These are phyloP conservation scores for Stephanodiscus triporus DNA, from an alignment of 108 stramenopile species.

Conservation along the genomic window DNA sequence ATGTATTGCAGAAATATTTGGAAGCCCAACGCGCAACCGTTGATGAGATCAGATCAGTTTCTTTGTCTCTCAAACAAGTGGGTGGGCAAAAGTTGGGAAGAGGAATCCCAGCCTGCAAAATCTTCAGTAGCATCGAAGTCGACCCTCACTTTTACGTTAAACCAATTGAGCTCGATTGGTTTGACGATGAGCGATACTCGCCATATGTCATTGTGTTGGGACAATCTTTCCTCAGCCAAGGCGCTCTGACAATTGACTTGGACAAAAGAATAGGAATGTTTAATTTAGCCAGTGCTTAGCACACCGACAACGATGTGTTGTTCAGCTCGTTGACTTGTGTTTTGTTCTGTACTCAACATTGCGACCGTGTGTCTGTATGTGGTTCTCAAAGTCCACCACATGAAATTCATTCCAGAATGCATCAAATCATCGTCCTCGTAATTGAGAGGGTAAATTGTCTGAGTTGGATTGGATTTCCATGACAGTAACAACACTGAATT, in stretches of 20 bases:
- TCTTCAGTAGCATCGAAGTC: slow-evolving; percentile 22
- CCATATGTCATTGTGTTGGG: slow-evolving; percentile 51
- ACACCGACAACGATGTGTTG: background rate
- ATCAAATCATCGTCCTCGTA: too few species aligned
- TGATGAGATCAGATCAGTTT: slow-evolving; percentile 24
- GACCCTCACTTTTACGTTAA: slow-evolving; percentile 37
- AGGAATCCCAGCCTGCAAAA: slow-evolving; percentile 4
- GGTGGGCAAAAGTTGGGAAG: background rate
- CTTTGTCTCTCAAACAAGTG: slow-evolving; percentile 4
- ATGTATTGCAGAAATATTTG: slow-evolving; percentile 29
- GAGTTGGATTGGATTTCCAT: too few species aligned
- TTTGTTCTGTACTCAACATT: background rate
- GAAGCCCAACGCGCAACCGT: background rate
- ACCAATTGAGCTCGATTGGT: slow-evolving; percentile 55
- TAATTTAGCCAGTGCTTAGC: background rate
- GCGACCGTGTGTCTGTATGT: background rate
- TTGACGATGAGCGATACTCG: slow-evolving; percentile 32
- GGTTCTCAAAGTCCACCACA: too few species aligned
- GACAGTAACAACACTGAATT: background rate
- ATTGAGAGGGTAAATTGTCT: too few species aligned
- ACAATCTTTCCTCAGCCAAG: slow-evolving; percentile 46
- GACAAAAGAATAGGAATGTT: slow-evolving; percentile 36
- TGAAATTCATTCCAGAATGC: too few species aligned
- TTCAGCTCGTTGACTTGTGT: background rate
- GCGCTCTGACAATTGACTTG: slow-evolving; percentile 46